These are phyloP conservation scores for Nissolia schottii DNA, from an alignment of 306 rosid species.

Conservation along the genomic window DNA sequence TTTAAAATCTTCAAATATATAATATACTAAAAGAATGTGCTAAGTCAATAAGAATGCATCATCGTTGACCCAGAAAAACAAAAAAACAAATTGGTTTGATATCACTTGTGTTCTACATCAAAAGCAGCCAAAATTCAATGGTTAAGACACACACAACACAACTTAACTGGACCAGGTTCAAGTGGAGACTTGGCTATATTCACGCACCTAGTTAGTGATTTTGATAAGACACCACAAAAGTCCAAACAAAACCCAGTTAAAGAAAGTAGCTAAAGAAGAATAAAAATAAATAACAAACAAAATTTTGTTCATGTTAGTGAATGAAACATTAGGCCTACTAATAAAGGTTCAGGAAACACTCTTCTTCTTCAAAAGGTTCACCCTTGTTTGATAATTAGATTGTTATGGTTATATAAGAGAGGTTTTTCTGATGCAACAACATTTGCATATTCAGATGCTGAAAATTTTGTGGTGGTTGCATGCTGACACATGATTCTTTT, in stretches of 20 bases:
- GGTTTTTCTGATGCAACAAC: not conserved
- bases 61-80: not conserved
- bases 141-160: not conserved
- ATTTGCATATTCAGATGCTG: conserved; percentile 6
- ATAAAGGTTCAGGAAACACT: not conserved
- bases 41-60: too few species aligned
- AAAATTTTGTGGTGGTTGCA: not conserved
- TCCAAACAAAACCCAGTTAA: conserved; percentile 29
- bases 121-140: not conserved
- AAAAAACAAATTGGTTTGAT: not conserved
- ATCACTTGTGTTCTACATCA: not conserved
- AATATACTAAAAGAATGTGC: too few species aligned
- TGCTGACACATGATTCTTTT: not conserved
- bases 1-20: not conserved
- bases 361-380: not conserved
- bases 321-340: not conserved
- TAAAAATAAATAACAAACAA: not conserved
- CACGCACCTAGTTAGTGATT: conserved; percentile 44
- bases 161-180: not conserved
- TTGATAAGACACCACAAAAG: conserved; percentile 40
- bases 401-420: not conserved
- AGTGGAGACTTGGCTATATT: conserved; percentile 57
- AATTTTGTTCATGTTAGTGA: not conserved
- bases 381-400: not conserved
- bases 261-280: conserved; percentile 19